Base-by-base conservation (phyloP, 2,329 filamentous ascomycete species). In the Colletotrichum sp. region DNA sequence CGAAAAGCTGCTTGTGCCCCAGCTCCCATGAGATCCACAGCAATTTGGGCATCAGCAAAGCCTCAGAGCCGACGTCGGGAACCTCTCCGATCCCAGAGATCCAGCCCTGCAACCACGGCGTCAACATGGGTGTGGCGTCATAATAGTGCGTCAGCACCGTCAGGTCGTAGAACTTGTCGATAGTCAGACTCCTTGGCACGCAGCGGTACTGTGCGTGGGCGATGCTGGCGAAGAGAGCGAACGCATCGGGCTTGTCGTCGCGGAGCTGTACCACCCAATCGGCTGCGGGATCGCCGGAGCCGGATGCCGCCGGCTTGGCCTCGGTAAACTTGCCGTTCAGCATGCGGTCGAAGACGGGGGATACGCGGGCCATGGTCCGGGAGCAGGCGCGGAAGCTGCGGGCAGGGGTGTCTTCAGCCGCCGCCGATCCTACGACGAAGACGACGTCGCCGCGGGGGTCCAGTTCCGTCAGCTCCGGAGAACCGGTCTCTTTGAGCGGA, bases 1-100 rank as follows among this genome's bases (percentile, higher is more conserved):
- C 60, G n/a, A 84, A 83, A 4, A 77, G 62, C 8, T 79, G 75
- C 10, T 78, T 77, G 9, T 78, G 73, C 0, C 83, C 83, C 34
- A 84, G 71, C 75, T 83, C 83, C 83, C 83, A 84, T 3, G 80
- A 77, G 8, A 84, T 79, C 83, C 83, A 84, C 7, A 84, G 71
- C 5, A 82, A 52, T 64, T 82, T 81, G 12, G 80, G 77, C 77
- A 80, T 73, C 0, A 60, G 18, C 52, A 72, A 30, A 26, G 52
- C 70, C 12, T 72, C 63, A 12, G n/a, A 49, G 24, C 70, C 70
- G 1, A 16, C 70, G 16, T 79, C 75, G 1, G 69, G 70, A 5
- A 66, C 69, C 4, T 79, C 78, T 9, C 77, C 78, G 13, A 78
- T 67, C 1, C 74, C 69, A 2, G 67, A 32, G 66, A 80, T 77